A percentile compares a stretch with the other conserved stretches of the same genome.
Conservation (phyloP, 2,329 filamentous ascomycete species). For the Ascochyta clinopodiicola region DNA sequence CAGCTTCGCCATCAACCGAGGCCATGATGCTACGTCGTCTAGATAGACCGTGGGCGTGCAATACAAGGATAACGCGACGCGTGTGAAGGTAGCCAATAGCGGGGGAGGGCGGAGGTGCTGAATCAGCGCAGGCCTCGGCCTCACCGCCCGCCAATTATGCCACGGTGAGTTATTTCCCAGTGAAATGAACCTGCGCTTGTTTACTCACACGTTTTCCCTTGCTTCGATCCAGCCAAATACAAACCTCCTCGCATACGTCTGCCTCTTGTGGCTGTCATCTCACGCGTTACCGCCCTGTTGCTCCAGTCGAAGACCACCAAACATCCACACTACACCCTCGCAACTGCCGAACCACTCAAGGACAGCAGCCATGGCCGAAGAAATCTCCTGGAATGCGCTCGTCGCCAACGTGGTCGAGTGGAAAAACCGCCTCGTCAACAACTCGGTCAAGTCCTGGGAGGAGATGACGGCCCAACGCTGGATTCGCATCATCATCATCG, state of each 20-base stretch:
- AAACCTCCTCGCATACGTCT: conserved; percentile 8
- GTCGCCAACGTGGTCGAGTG: conserved; percentile 40
- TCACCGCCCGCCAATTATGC: conserved; percentile 1
- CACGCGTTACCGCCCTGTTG: neutral
- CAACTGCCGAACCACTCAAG: neutral
- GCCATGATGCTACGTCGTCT: conserved; percentile 26
- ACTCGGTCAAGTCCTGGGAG: conserved; percentile 53
- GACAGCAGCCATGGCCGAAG: conserved; percentile 23
- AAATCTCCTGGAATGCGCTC: conserved; percentile 19
- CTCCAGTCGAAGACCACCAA: neutral
- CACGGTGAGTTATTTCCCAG: conserved; percentile 5
- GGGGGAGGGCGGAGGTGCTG: conserved; percentile 18
- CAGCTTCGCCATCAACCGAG: conserved; percentile 28
- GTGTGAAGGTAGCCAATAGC: conserved; percentile 20
- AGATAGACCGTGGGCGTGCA: neutral
- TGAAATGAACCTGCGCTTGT: neutral
- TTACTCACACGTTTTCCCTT: neutral
- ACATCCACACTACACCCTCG: neutral
- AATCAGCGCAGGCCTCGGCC: neutral
- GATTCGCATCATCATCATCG: conserved; percentile 73
- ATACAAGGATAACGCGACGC: conserved; percentile 28
- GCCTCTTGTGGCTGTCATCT: neutral
- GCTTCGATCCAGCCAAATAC: conserved; percentile 1
- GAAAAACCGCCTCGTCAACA: conserved; percentile 48
- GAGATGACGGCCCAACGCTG: conserved; percentile 55